phyloP scores from a whole-genome alignment of 2,329 filamentous ascomycete genomes.

The Colletotrichum higginsianum region DNA sequence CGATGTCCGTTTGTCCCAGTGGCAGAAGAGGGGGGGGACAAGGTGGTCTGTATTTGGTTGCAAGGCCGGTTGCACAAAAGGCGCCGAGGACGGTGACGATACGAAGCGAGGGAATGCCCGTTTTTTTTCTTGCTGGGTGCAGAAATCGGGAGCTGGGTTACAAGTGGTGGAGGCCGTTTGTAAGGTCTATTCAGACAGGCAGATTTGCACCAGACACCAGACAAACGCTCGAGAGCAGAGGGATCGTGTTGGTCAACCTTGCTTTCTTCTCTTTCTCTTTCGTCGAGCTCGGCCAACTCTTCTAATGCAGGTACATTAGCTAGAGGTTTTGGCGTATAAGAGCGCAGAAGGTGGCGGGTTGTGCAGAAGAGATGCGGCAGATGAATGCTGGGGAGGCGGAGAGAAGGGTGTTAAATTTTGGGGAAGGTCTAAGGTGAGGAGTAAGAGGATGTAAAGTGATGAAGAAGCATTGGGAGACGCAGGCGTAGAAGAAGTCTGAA shows the following conservation, averaged over 20 bases:
- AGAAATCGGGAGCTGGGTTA: constrained; percentile 35
- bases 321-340: constrained; percentile 37
- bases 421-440: constrained; percentile 15
- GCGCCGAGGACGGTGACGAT: constrained; percentile 38
- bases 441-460: constrained; percentile 14
- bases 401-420: neutral
- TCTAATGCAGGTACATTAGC: constrained; percentile 44
- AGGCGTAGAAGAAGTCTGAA: constrained; percentile 37
- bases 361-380: constrained; percentile 33
- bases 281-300: constrained; percentile 41
- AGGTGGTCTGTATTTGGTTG: constrained; percentile 7
- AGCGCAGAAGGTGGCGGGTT: constrained; percentile 24
- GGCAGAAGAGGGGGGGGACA: constrained; percentile 7
- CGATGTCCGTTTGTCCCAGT: constrained; percentile 18
- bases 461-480: constrained; percentile 38
- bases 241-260: constrained; percentile 25
- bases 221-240: constrained; percentile 34
- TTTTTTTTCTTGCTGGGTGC: constrained; percentile 13
- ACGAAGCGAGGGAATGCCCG: constrained; percentile 41
- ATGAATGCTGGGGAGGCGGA: constrained; percentile 22
- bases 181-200: constrained; percentile 29
- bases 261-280: constrained; percentile 30
- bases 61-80: constrained; percentile 35
- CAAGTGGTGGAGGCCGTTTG: constrained; percentile 41
- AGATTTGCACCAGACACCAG: constrained; percentile 31